Base-by-base conservation (phyloP, 2,329 filamentous ascomycete species). In the Phyllosticta paracitricarpa region DNA sequence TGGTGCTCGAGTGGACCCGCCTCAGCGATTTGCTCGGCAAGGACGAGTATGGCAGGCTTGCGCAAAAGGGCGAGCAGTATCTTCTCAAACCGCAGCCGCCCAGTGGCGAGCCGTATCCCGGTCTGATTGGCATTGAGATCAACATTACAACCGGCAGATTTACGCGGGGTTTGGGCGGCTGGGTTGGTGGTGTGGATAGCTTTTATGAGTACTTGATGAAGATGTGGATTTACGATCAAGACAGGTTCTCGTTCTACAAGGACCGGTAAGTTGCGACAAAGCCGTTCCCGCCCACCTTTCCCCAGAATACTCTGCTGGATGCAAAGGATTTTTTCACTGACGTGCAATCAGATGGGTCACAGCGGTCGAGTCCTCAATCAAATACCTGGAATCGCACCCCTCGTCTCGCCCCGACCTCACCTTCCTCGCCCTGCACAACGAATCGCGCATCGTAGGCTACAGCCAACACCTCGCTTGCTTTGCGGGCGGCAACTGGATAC, bases 191-290 rank as follows among this genome's bases (percentile, higher is more conserved):
- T 4, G 83, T 82, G 30, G 90, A 95, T 71, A 89, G 85, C 56
- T 95, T 87, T 75, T 96, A 95, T 75, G 90, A 95, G 75, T 95
- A 95, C 68, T 81, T 96, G 40, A 87, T 96, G 72, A 96, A 96
- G 78, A 93, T 94, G 89, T 94, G 86, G 68, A 74, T 93, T 60
- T 95, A 95, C 71, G 87, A 93, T 69, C 79, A 84, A 0, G 66
- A 72, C 6, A 80, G 84, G 2, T 95, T 89, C 67, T 74, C 68
- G 1, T 64, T 72, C 2, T 91, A 93, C 75, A 84, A 81, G 68
- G 86, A 92, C 64, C 83, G 84, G 55, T 68, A 64, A 59, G 63
- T 40, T 94, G 19, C 19, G 19, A 22, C 19, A 22, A 22, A 22
- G 19, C 19, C 19, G 19, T 22, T 22, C 19, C 19, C 19, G 19